phyloP scores from a whole-genome alignment of 2,329 filamentous ascomycete genomes.

The Penicillium sp. region DNA sequence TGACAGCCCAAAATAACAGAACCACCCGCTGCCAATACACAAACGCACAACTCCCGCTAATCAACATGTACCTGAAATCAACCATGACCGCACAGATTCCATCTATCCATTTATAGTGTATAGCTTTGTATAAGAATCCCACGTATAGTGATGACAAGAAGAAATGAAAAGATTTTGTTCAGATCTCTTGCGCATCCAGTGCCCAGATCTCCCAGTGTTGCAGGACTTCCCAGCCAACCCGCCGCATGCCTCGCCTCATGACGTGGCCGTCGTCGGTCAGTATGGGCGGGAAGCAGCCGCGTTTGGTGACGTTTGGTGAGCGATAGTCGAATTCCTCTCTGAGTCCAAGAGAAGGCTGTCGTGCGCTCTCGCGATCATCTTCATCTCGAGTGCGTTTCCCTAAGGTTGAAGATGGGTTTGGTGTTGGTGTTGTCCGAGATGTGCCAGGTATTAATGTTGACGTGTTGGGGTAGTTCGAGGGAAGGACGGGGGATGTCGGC shows the following conservation, averaged over 20 bases:
- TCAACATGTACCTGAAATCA: not conserved
- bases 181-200: conserved; percentile 38
- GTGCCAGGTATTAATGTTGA: too few species aligned
- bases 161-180: not conserved
- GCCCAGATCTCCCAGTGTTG: conserved; percentile 44
- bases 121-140: not conserved
- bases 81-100: not conserved
- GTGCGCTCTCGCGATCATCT: conserved; percentile 5
- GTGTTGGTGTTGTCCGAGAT: not conserved
- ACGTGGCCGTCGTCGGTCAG: conserved; percentile 20
- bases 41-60: not conserved
- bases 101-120: not conserved
- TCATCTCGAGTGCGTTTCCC: conserved; percentile 25
- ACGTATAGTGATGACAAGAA: not conserved
- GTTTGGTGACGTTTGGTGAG: conserved; percentile 2
- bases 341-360: not conserved
- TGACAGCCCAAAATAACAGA: not conserved
- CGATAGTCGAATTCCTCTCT: not conserved
- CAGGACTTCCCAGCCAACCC: conserved; percentile 39
- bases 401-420: conserved; percentile 17
- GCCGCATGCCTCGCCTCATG: conserved; percentile 32
- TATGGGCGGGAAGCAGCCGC: conserved; percentile 10
- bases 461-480: not conserved
- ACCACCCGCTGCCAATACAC: not conserved
- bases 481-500: not conserved